A percentile compares a stretch with the other conserved stretches of the same genome.
Conservation (phyloP, 345 rosid species). For the Cardiospermum halicacabum region DNA sequence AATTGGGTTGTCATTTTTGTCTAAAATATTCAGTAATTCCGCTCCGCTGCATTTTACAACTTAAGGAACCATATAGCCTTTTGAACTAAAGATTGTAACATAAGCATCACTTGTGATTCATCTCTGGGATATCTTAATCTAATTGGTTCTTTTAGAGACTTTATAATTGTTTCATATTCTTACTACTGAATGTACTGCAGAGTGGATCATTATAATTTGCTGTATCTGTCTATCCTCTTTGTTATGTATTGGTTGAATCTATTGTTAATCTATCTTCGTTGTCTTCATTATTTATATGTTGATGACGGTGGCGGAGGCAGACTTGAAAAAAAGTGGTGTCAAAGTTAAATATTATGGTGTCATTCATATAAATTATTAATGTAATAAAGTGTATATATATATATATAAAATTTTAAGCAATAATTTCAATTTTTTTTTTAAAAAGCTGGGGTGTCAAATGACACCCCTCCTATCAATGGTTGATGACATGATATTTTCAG, state of each 20-base stretch:
- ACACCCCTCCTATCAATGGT: no score
- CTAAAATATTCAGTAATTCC: no score
- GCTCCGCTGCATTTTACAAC: no score
- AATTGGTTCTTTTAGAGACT: neutral
- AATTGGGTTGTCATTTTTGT: conserved; percentile 1
- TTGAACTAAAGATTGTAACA: neutral
- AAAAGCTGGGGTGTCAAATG: no score
- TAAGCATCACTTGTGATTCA: neutral
- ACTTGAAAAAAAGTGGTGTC: no score
- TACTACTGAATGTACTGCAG: neutral
- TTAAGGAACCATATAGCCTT: no score
- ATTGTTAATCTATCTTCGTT: neutral
- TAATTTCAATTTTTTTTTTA: no score
- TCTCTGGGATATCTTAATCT: neutral
- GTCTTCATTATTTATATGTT: conserved; percentile 3
- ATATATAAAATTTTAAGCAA: no score
- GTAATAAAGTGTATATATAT: no score
- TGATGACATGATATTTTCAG: neutral
- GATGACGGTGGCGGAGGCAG: no score
- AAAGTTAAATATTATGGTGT: no score
- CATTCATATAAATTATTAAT: no score
- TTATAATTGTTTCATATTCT: neutral
- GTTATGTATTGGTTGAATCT: neutral
- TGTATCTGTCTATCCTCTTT: neutral
- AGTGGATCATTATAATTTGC: neutral